Base-by-base conservation (phyloP, 331 rosid species). In the Cucumis variabilis region DNA sequence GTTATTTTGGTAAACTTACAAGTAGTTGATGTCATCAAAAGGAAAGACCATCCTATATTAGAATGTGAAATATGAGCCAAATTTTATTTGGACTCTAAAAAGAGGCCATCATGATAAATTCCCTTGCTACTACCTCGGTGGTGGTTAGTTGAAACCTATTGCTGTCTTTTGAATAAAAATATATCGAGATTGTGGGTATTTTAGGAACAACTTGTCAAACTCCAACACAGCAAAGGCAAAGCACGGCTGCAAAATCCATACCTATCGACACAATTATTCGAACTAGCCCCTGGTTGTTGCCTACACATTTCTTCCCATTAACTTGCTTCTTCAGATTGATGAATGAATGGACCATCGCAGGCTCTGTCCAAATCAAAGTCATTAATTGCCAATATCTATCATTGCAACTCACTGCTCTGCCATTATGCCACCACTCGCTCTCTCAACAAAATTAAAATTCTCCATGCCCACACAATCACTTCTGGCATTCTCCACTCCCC, bases 401-500 rank as follows among this genome's bases (percentile, higher is more conserved):
- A 78, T n/a, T 60, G 30, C 84, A 65, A 87, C 28, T 86, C 90
- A 12, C 92, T 94, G 19, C 85, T 95, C 70, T 91, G 88, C 70
- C 90, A 85, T 82, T 90, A 33, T 73, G 90, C 92, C 65, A 88
- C 92, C 21, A 72, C 92, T 11, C 94, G 90, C 20, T 94, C 95
- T 50, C 88, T 95, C 87, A 55, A 89, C 9, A 90, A 89, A 83
- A 89, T 91, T n/a, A 95, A 94, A 88, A 86, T 88, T 25, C 86
- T 96, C 37, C 99, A 96, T 41, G 98, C 95, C 37, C 92, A 84
- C 76, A 82, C 90, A 60, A 82, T 92, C 89, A 92, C 92, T 19
- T 66, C 80, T 25, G 98, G 95, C 82, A 14, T 92, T 23, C 27
- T 90, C 60, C 88, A 89, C 37, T 77, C 86, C 20, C 87, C 91